phyloP scores from a whole-genome alignment of 2,329 filamentous ascomycete species.

The Colletotrichum chrysophilum region DNA sequence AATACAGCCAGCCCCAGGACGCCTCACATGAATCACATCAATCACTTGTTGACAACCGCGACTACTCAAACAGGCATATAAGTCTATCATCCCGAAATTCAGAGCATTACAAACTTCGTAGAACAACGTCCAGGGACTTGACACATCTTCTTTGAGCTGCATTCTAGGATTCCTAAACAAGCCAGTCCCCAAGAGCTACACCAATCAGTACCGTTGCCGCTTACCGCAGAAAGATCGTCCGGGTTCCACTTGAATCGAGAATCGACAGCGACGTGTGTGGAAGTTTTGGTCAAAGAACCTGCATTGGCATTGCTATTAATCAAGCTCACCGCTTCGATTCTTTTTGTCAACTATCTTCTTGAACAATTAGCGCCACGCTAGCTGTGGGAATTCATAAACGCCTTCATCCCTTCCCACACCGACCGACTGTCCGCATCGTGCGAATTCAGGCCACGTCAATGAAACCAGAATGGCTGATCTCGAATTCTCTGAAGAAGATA shows the following conservation, averaged over 20 bases:
- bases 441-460: background rate
- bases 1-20: background rate
- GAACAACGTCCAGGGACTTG: background rate
- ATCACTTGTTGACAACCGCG: background rate
- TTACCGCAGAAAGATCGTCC: background rate
- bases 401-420: background rate
- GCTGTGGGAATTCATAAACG: background rate
- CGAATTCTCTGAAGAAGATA: constrained; percentile 28
- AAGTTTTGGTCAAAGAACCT: background rate
- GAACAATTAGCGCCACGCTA: background rate
- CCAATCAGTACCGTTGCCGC: background rate
- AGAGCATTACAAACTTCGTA: background rate
- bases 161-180: background rate
- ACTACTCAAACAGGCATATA: background rate
- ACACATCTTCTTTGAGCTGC: background rate
- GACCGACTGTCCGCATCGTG: background rate
- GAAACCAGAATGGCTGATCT: background rate
- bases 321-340: background rate
- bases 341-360: background rate
- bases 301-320: background rate
- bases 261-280: background rate
- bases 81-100: background rate
- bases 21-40: background rate
- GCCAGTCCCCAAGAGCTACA: background rate
- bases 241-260: background rate